Conservation (phyloP, 805 yeast genomes). For the Saturnispora saitoi region DNA sequence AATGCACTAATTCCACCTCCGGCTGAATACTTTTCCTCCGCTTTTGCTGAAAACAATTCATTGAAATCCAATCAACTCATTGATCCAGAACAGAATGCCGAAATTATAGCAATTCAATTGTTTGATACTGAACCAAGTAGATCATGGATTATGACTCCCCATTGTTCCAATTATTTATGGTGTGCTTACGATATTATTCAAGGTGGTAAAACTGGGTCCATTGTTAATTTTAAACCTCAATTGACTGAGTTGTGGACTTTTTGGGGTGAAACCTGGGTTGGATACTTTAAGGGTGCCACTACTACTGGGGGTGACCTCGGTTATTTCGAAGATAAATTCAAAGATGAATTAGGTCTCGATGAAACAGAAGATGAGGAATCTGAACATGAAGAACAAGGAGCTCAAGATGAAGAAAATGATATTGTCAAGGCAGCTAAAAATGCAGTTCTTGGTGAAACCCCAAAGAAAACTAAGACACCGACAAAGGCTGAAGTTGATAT, state of each 20-base stretch:
- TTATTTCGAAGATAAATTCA: slow-evolving; percentile 26
- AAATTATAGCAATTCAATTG: slow-evolving; percentile 6
- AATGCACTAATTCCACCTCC: slow-evolving; percentile 48
- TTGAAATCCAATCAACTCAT: slow-evolving; percentile 5
- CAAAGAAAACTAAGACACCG: slow-evolving; percentile 15
- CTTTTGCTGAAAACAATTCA: slow-evolving; percentile 3
- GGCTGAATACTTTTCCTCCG: slow-evolving; percentile 26
- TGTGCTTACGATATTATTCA: slow-evolving; percentile 55
- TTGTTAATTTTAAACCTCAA: slow-evolving; percentile 31
- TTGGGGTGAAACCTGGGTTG: slow-evolving; percentile 48
- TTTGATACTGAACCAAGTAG: slow-evolving; percentile 36
- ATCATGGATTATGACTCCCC: slow-evolving; percentile 47
- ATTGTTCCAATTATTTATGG: slow-evolving; percentile 51
- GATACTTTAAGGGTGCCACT: slow-evolving; percentile 26
- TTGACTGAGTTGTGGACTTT: slow-evolving; percentile 31
- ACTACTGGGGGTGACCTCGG: slow-evolving; percentile 20
- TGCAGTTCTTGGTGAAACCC: slow-evolving; percentile 19
- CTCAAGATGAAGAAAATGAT: neutral
- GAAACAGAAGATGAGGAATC: slow-evolving; percentile 12
- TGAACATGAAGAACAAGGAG: neutral
- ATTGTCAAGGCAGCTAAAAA: slow-evolving; percentile 11
- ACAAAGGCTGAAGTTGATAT: slow-evolving; percentile 12
- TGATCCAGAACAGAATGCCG: slow-evolving; percentile 8
- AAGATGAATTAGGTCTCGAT: slow-evolving; percentile 25
- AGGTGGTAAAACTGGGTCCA: slow-evolving; percentile 40